A percentile compares a stretch with the other conserved stretches of the same genome.
These are phyloP conservation scores for Didymella lethalis DNA, from an alignment of 2,329 filamentous ascomycete species.

Conservation along the genomic window DNA sequence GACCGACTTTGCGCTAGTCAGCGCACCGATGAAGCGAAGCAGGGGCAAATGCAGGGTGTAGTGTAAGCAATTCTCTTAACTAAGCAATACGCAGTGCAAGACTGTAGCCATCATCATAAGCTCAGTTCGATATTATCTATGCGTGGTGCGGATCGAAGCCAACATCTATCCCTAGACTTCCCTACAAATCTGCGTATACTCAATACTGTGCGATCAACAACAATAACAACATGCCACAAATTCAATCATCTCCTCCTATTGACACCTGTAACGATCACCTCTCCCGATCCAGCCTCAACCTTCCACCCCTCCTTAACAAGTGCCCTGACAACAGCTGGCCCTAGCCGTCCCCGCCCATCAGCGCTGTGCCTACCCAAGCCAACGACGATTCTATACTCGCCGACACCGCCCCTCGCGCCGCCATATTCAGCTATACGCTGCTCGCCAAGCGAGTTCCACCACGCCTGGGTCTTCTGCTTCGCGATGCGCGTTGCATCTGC, in stretches of 20 bases:
- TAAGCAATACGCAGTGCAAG: no score
- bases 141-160: no score
- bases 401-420: constrained; percentile 55
- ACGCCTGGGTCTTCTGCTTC: constrained; percentile 68
- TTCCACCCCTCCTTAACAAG: constrained; percentile 84
- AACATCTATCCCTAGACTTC: no score
- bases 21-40: no score
- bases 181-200: no score
- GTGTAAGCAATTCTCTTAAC: no score
- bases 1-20: no score
- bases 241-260: constrained; percentile 35
- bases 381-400: constrained; percentile 78
- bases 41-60: no score
- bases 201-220: no score
- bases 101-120: no score
- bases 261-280: constrained; percentile 72
- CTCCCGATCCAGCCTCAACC: constrained; percentile 74
- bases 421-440: constrained; percentile 58
- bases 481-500: constrained; percentile 82
- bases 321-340: constrained; percentile 79
- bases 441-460: constrained; percentile 81
- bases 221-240: no score
- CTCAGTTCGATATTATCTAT: no score
- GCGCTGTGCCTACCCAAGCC: constrained; percentile 81
- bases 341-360: constrained; percentile 76